Evolutionary conservation across 495 filamentous ascomycete genomes (phyloP).

Genomic region (Neurospora sublineolata): DNA sequence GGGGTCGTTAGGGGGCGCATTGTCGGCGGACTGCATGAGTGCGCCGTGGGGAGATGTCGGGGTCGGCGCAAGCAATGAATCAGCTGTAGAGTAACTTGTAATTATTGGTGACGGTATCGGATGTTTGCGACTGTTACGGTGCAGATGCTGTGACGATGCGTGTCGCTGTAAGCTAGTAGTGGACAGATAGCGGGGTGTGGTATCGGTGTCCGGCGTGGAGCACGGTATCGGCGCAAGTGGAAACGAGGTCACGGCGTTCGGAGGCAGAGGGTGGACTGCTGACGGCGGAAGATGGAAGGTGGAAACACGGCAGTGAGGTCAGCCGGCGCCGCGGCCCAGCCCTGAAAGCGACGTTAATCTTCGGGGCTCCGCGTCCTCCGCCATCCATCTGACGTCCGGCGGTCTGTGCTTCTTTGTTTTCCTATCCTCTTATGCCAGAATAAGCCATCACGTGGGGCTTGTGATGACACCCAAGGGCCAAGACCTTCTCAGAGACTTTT

Average conservation of each 20-base stretch:
- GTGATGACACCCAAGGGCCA: not conserved
- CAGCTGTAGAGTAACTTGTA: not conserved
- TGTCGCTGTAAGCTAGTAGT: not conserved
- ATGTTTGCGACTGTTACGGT: no score
- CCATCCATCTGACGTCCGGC: not conserved
- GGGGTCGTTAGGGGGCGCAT: slow-evolving; percentile 29
- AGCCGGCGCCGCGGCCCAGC: not conserved
- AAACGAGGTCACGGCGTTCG: not conserved
- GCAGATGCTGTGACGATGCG: not conserved
- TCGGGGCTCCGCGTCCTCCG: not conserved
- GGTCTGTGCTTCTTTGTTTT: not conserved
- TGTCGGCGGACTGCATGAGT: slow-evolving; percentile 32
- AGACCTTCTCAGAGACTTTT: not conserved
- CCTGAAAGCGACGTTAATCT: not conserved
- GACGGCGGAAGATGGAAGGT: not conserved
- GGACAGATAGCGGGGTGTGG: not conserved
- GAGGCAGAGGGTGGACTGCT: not conserved
- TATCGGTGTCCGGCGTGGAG: not conserved
- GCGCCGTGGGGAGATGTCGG: not conserved
- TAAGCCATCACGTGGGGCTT: not conserved
- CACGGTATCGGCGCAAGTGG: not conserved
- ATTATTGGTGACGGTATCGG: no score
- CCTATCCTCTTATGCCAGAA: not conserved
- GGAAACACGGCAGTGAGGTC: not conserved
- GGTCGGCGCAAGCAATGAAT: not conserved